These are phyloP conservation scores for Sarcodon aspratus DNA, from an alignment of 768 basidiomycete species.

Conservation along the genomic window DNA sequence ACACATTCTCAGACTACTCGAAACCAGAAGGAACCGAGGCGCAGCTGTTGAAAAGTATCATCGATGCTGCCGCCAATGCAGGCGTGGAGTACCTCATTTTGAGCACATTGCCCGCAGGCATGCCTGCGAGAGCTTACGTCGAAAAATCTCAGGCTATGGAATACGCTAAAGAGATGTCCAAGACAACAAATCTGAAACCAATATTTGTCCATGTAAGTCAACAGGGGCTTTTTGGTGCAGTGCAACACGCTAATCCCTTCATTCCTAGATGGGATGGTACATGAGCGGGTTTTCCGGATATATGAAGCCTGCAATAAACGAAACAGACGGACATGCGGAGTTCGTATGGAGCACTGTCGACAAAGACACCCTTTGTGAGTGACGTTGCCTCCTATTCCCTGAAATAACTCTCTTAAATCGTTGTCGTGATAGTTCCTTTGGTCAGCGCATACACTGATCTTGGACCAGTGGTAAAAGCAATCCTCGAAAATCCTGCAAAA, in stretches of 20 bases:
- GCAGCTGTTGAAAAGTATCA: neutral
- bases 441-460: slow-evolving; percentile 1
- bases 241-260: neutral
- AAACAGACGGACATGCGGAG: neutral
- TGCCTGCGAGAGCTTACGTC: slow-evolving; percentile 2
- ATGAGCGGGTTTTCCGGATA: slow-evolving; percentile 1
- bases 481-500: slow-evolving; percentile 1
- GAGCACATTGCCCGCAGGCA: slow-evolving; percentile 1
- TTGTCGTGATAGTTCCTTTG: slow-evolving; percentile 1
- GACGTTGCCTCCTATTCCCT: neutral
- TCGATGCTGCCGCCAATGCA: slow-evolving; percentile 1
- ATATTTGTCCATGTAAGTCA: slow-evolving; percentile 1
- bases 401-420: too few relatives aligned
- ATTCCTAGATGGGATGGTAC: slow-evolving; percentile 2
- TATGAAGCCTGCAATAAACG: neutral
- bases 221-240: too few relatives aligned
- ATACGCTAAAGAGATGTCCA: slow-evolving; percentile 1
- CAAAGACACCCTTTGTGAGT: slow-evolving; percentile 1
- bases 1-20: slow-evolving; percentile 4
- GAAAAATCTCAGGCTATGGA: slow-evolving; percentile 2
- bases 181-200: neutral
- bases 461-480: slow-evolving; percentile 3
- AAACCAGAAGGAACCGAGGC: slow-evolving; percentile 6
- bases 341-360: slow-evolving; percentile 3
- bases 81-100: slow-evolving; percentile 1